Evolutionary conservation across 768 basidiomycete genomes (phyloP).

Genomic region (Peribolospora baueri): DNA sequence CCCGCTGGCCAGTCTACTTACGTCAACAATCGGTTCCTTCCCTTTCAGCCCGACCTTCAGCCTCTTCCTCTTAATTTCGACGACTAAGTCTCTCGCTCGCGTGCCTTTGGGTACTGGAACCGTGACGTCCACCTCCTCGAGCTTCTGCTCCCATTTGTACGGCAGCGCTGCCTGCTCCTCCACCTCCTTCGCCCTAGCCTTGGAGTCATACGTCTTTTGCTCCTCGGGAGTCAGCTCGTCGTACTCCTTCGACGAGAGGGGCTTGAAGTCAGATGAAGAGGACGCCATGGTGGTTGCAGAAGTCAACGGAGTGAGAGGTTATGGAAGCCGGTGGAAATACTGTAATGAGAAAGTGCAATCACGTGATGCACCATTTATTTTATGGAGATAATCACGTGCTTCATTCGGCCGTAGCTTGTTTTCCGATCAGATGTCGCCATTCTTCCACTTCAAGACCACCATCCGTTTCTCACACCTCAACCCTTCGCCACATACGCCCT

Average conservation of each 20-base stretch:
- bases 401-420: too few relatives aligned
- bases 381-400: too few relatives aligned
- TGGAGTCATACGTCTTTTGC: conserved; percentile 40
- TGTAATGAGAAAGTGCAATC: too few relatives aligned
- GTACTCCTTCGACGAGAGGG: conserved; percentile 23
- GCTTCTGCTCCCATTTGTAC: conserved; percentile 72
- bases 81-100: conserved; percentile 43
- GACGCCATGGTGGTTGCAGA: too few relatives aligned
- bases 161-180: conserved; percentile 42
- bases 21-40: conserved; percentile 59
- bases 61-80: conserved; percentile 56
- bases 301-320: too few relatives aligned
- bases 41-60: conserved; percentile 67
- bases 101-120: conserved; percentile 74
- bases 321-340: too few relatives aligned
- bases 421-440: too few relatives aligned
- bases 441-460: background rate
- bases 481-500: too few relatives aligned
- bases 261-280: background rate
- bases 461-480: background rate
- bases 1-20: conserved; percentile 60
- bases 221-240: conserved; percentile 56
- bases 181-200: conserved; percentile 42
- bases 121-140: conserved; percentile 59
- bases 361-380: too few relatives aligned